These are phyloP conservation scores for Drechslera avenae DNA, from an alignment of 2,329 filamentous ascomycete genomes.

Conservation along the genomic window DNA sequence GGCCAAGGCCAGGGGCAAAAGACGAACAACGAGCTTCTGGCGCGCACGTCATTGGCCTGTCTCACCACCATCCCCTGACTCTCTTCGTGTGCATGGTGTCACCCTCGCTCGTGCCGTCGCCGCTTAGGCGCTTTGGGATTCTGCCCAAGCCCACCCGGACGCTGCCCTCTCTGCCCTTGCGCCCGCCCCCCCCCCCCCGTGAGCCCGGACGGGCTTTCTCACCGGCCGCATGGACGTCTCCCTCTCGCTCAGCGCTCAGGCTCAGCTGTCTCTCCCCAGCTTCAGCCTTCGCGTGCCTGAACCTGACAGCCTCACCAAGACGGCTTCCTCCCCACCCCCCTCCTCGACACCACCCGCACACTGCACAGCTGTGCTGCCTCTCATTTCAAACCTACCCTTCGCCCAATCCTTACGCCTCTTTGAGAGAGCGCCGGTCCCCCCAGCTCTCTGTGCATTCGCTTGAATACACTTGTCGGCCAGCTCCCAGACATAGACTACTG, in stretches of 20 bases:
- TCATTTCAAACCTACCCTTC: conserved; percentile 33
- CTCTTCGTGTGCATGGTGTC: conserved; percentile 18
- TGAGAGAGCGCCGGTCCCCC: conserved; percentile 42
- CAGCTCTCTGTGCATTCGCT: conserved; percentile 27
- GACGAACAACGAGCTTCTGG: conserved; percentile 17
- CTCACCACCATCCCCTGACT: conserved; percentile 29
- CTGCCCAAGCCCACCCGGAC: conserved; percentile 20
- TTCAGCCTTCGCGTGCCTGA: conserved; percentile 35
- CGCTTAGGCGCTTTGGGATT: conserved; percentile 26
- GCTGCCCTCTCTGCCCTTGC: conserved; percentile 26
- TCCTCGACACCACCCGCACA: conserved; percentile 24
- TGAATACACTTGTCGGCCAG: conserved; percentile 19
- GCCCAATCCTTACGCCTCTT: conserved; percentile 34
- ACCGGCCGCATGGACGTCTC: conserved; percentile 28
- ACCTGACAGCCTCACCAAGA: conserved; percentile 39
- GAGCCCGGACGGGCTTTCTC: conserved; percentile 26
- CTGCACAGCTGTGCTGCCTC: conserved; percentile 46
- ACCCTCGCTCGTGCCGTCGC: conserved; percentile 27
- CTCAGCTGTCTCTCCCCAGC: conserved; percentile 35
- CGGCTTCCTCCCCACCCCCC: conserved; percentile 5
- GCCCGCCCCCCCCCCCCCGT: conserved; percentile 28
- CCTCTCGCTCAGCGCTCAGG: conserved; percentile 24
- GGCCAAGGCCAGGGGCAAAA: conserved; percentile 21
- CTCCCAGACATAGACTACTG: conserved; percentile 15
- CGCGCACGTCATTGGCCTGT: conserved; percentile 23